These are phyloP conservation scores for Ganoderma leucocontextum DNA, from an alignment of 1,284 basidiomycete genomes.

Conservation along the genomic window DNA sequence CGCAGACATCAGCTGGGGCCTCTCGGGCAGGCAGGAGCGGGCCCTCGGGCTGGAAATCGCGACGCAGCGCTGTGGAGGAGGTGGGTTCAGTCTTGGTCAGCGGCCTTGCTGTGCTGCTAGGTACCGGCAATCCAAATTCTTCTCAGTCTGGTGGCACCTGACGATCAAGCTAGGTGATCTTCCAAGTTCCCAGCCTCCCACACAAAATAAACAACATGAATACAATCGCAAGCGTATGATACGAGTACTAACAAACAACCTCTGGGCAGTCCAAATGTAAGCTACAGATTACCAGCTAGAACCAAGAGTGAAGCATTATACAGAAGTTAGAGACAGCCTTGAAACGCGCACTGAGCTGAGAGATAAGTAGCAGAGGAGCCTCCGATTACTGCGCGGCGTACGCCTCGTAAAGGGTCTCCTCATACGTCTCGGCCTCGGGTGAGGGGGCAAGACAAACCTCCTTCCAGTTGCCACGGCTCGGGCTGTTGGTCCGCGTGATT, in stretches of 20 bases:
- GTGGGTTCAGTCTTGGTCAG: constrained; percentile 9
- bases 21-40: neutral
- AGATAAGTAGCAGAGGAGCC: too few species aligned
- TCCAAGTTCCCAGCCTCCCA: neutral
- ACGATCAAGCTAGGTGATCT: neutral
- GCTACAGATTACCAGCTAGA: neutral
- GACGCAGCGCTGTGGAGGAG: neutral
- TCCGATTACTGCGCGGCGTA: neutral
- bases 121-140: constrained; percentile 1
- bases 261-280: neutral
- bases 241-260: neutral
- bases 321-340: neutral
- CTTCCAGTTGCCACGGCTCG: neutral
- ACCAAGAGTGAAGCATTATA: neutral
- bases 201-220: neutral
- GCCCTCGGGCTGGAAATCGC: neutral
- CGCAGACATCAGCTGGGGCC: neutral
- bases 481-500: neutral
- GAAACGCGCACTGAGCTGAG: too few species aligned
- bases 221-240: neutral
- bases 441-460: neutral
- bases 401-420: neutral
- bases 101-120: neutral
- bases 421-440: neutral
- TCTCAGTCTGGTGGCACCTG: neutral